A percentile compares a stretch with the other conserved stretches of the same genome.
Evolutionary conservation across 2,329 filamentous ascomycete genomes (phyloP).

Genomic region (Fusarium sp.): DNA sequence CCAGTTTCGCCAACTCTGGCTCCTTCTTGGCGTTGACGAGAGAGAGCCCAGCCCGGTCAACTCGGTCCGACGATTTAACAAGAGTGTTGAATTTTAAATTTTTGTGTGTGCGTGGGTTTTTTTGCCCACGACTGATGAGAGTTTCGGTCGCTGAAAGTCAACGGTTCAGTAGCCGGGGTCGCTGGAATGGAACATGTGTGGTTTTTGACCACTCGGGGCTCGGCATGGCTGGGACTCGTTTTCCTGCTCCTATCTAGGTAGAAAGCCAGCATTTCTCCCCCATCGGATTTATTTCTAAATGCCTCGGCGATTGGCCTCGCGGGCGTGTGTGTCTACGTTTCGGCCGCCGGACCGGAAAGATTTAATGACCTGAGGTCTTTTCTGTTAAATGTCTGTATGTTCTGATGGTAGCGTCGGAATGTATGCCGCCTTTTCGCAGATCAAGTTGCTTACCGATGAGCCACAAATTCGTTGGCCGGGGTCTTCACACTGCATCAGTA

Average conservation of each 20-base stretch:
- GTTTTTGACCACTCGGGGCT: not conserved
- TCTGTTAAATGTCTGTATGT: not conserved
- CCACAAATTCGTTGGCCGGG: not conserved
- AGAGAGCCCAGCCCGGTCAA: slow-evolving; percentile 28
- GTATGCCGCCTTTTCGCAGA: slow-evolving; percentile 7
- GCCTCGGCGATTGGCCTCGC: slow-evolving; percentile 4
- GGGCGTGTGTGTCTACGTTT: not conserved
- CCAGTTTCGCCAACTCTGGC: slow-evolving; percentile 28
- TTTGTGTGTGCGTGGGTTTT: not conserved
- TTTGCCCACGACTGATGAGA: slow-evolving; percentile 10
- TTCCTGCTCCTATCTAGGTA: slow-evolving; percentile 6
- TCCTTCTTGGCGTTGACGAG: slow-evolving; percentile 30
- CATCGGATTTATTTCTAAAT: not conserved
- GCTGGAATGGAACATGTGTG: slow-evolving; percentile 37
- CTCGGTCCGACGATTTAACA: slow-evolving; percentile 4
- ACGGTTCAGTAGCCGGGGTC: slow-evolving; percentile 23
- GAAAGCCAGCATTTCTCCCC: not conserved
- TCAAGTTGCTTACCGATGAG: slow-evolving; percentile 3
- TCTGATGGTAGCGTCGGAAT: slow-evolving; percentile 1
- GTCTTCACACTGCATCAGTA: slow-evolving; percentile 10
- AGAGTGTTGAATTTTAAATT: not conserved
- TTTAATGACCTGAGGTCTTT: not conserved
- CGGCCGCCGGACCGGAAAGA: not conserved
- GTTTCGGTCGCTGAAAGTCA: slow-evolving; percentile 35
- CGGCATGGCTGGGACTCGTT: slow-evolving; percentile 20